A percentile compares a stretch with the other conserved stretches of the same genome.
phyloP scores from a whole-genome alignment of 2,329 filamentous ascomycete genomes.

The Calonectria naviculata region DNA sequence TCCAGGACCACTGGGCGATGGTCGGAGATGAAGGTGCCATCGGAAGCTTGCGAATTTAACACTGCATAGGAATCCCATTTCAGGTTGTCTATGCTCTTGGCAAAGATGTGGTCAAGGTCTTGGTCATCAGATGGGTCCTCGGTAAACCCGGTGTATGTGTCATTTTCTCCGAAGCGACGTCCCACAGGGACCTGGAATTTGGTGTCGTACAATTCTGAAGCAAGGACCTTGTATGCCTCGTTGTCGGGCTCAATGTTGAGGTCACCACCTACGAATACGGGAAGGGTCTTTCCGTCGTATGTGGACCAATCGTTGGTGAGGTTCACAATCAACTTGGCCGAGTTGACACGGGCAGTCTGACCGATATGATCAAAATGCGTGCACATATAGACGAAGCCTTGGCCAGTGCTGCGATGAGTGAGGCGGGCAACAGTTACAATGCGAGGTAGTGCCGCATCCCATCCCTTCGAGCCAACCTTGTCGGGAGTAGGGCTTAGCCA shows the following conservation, averaged over 20 bases:
- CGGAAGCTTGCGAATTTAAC: conserved; percentile 37
- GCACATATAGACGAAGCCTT: conserved; percentile 56
- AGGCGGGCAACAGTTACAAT: conserved; percentile 62
- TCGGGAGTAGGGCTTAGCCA: conserved; percentile 72
- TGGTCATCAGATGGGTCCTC: conserved; percentile 27
- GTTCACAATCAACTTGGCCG: conserved; percentile 50
- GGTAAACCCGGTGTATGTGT: conserved; percentile 46
- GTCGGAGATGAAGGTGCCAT: conserved; percentile 46
- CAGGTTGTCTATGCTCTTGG: conserved; percentile 38
- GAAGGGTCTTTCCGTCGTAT: conserved; percentile 25
- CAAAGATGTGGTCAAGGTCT: conserved; percentile 46
- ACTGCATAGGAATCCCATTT: conserved; percentile 40
- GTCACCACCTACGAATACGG: conserved; percentile 48
- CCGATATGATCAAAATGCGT: conserved; percentile 66
- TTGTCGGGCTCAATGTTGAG: conserved; percentile 44
- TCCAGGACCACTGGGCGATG: conserved; percentile 46
- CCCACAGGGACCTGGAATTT: conserved; percentile 35
- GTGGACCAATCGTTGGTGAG: conserved; percentile 42
- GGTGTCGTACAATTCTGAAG: conserved; percentile 39
- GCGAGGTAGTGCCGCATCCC: conserved; percentile 58
- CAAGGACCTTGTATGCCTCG: conserved; percentile 39
- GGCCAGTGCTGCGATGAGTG: conserved; percentile 50
- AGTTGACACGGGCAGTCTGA: conserved; percentile 50
- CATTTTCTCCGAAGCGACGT: conserved; percentile 37
- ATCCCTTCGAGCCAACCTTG: conserved; percentile 66